Evolutionary conservation across 192 early-diverging fungal genomes (phyloP).

Genomic region (Pilaira anomala): DNA sequence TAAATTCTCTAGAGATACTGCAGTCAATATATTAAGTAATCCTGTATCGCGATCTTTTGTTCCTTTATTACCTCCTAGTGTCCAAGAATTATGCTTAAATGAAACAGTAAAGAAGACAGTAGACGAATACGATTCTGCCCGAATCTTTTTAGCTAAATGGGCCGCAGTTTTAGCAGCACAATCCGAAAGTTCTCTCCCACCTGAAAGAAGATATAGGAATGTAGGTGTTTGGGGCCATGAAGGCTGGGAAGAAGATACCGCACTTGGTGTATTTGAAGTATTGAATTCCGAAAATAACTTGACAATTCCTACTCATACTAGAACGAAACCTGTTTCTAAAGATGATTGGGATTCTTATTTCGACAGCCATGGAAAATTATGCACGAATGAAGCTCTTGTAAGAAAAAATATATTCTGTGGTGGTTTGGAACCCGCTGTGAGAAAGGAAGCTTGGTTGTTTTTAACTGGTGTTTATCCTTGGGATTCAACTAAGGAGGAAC

Average conservation of each 20-base stretch:
- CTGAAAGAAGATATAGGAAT: slow-evolving; percentile 27
- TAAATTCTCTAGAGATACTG: slow-evolving; percentile 63
- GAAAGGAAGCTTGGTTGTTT: slow-evolving; percentile 88
- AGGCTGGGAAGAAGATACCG: slow-evolving; percentile 42
- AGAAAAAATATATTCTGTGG: slow-evolving; percentile 65
- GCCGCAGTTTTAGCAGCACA: slow-evolving; percentile 53
- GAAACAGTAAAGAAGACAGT: slow-evolving; percentile 58
- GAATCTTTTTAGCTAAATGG: slow-evolving; percentile 78
- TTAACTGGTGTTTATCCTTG: slow-evolving; percentile 83
- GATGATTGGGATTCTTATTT: slow-evolving; percentile 75
- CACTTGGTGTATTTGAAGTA: slow-evolving; percentile 42
- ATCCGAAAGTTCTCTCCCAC: slow-evolving; percentile 23
- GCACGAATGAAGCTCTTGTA: slow-evolving; percentile 47
- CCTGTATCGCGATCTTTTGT: slow-evolving; percentile 53
- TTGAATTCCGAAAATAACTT: slow-evolving; percentile 44
- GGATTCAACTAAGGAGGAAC: slow-evolving; percentile 71
- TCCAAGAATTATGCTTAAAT: slow-evolving; percentile 52
- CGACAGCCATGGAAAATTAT: slow-evolving; percentile 50
- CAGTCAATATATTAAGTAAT: slow-evolving; percentile 47
- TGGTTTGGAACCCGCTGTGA: slow-evolving; percentile 76
- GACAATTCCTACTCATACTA: slow-evolving; percentile 44
- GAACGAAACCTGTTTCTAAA: slow-evolving; percentile 51
- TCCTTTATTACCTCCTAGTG: slow-evolving; percentile 45
- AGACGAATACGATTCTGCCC: slow-evolving; percentile 77
- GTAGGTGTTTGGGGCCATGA: slow-evolving; percentile 37